Evolutionary conservation across 2,329 filamentous ascomycete genomes (phyloP).

Genomic region (Myriosclerotinia curreyana): DNA sequence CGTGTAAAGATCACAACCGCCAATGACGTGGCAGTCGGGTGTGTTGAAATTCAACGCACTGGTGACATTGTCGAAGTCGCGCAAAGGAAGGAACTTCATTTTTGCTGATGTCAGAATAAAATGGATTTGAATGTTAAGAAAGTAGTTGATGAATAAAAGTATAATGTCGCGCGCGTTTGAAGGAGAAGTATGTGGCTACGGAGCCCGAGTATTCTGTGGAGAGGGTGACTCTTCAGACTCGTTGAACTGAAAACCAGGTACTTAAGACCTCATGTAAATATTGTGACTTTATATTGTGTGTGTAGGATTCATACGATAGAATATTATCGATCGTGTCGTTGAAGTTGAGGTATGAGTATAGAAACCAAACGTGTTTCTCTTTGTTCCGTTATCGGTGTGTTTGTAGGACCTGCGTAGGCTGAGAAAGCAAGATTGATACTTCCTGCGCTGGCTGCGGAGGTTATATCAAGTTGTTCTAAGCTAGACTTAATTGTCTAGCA

Average conservation of each 20-base stretch:
- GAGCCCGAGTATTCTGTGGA: slow-evolving; percentile 37
- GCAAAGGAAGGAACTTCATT: slow-evolving; percentile 81
- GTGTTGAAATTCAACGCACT: slow-evolving; percentile 95
- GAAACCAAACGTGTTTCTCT: slow-evolving; percentile 28
- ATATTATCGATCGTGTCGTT: neutral
- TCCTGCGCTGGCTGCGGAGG: slow-evolving; percentile 47
- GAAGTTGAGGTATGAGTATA: neutral
- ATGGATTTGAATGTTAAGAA: slow-evolving; percentile 30
- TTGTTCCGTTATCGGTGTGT: slow-evolving; percentile 25
- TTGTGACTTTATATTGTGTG: slow-evolving; percentile 20
- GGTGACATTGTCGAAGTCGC: slow-evolving; percentile 87
- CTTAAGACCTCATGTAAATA: slow-evolving; percentile 33
- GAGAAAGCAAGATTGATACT: slow-evolving; percentile 45
- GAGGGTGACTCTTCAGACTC: slow-evolving; percentile 40
- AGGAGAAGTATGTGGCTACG: slow-evolving; percentile 37
- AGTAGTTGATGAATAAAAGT: slow-evolving; percentile 22
- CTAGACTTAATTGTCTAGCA: slow-evolving; percentile 48
- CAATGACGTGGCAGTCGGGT: slow-evolving; percentile 84
- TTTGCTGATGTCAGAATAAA: slow-evolving; percentile 30
- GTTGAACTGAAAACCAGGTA: slow-evolving; percentile 39
- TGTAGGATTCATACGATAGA: neutral
- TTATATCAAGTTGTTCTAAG: slow-evolving; percentile 42
- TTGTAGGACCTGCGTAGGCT: slow-evolving; percentile 41
- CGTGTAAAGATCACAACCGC: slow-evolving; percentile 94
- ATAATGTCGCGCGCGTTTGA: slow-evolving; percentile 29